phyloP scores from a whole-genome alignment of 371 early-diverging fungal species.

The Rhizopus arrhizus region DNA sequence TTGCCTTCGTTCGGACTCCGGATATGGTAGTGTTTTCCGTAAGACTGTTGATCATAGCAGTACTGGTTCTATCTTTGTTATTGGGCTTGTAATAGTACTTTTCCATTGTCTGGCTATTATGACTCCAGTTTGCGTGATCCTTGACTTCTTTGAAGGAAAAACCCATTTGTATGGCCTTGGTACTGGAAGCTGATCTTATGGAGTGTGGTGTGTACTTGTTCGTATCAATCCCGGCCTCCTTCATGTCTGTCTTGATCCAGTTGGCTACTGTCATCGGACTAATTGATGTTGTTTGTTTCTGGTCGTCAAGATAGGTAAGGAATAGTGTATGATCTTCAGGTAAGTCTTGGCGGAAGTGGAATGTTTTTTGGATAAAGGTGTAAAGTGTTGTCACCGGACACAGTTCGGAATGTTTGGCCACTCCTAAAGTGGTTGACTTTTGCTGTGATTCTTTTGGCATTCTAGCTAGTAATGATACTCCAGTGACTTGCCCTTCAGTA shows the following conservation, averaged over 20 bases:
- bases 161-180: constrained; percentile 3
- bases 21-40: constrained; percentile 15
- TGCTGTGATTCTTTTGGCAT: constrained; percentile 9
- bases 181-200: constrained; percentile 6
- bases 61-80: neutral
- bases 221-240: neutral
- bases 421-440: neutral
- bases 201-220: constrained; percentile 4
- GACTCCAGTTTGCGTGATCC: constrained; percentile 13
- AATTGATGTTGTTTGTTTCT: neutral
- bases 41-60: constrained; percentile 6
- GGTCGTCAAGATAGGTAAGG: constrained; percentile 1
- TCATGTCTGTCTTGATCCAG: neutral
- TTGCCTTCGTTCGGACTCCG: constrained; percentile 12
- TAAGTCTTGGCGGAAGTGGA: neutral
- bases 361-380: neutral
- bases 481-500: neutral
- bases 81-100: constrained; percentile 13
- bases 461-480: neutral
- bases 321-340: constrained; percentile 10
- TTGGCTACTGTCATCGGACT: neutral
- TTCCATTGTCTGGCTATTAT: neutral
- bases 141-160: neutral
- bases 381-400: neutral
- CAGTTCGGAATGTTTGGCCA: neutral